These are phyloP conservation scores for Candida quercuum DNA, from an alignment of 805 yeast species.

Conservation along the genomic window DNA sequence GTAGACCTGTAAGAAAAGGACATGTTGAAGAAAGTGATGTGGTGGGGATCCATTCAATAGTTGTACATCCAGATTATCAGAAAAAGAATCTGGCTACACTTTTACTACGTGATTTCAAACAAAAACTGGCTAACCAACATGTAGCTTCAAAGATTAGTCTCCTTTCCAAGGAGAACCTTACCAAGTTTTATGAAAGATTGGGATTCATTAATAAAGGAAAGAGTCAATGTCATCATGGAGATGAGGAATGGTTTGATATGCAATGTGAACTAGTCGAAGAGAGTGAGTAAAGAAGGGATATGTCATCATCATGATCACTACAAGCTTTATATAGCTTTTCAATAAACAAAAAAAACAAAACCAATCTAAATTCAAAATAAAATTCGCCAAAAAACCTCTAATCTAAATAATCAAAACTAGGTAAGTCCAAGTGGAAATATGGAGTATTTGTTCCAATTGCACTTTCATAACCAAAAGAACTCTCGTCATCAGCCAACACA, in stretches of 20 bases:
- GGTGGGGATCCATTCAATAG: constrained; percentile 81
- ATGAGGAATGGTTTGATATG: constrained; percentile 58
- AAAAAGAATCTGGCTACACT: constrained; percentile 80
- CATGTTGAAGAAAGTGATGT: constrained; percentile 71
- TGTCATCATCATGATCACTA: neutral
- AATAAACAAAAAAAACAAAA: constrained; percentile 2
- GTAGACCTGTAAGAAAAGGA: constrained; percentile 31
- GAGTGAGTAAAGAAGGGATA: constrained; percentile 29
- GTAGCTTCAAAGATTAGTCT: constrained; percentile 75
- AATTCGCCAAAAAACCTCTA: constrained; percentile 2
- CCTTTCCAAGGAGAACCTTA: constrained; percentile 62
- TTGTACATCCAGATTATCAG: constrained; percentile 70
- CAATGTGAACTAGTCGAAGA: constrained; percentile 35
- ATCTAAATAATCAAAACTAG: constrained; percentile 28
- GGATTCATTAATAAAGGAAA: constrained; percentile 74
- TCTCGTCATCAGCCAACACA: constrained; percentile 18
- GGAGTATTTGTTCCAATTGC: constrained; percentile 64
- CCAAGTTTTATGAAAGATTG: constrained; percentile 73
- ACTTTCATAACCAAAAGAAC: constrained; percentile 38
- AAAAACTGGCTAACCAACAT: constrained; percentile 81
- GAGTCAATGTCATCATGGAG: constrained; percentile 55
- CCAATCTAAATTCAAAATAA: neutral
- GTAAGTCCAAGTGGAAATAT: constrained; percentile 75
- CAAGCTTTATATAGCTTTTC: neutral
- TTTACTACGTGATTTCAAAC: constrained; percentile 82